These are phyloP conservation scores for Pichia cephalocereana DNA, from an alignment of 805 yeast genomes.

Conservation along the genomic window DNA sequence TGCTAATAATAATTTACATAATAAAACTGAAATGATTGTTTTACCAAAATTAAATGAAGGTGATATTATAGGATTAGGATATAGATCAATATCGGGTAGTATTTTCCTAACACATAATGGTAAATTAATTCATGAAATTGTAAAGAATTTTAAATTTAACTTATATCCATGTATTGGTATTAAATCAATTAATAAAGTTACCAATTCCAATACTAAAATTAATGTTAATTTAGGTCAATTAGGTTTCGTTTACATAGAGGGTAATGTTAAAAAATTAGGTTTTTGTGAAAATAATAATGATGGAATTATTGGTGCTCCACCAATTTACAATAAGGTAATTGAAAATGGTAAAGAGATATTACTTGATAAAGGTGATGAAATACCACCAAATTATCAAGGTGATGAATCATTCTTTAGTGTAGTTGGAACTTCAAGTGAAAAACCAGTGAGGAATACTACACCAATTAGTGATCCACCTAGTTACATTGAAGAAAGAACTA, in stretches of 20 bases:
- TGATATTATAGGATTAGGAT: slow-evolving; percentile 50
- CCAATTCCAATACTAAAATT: slow-evolving; percentile 41
- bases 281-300: slow-evolving; percentile 41
- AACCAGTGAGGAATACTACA: slow-evolving; percentile 1
- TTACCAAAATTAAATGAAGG: slow-evolving; percentile 44
- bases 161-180: slow-evolving; percentile 49
- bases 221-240: slow-evolving; percentile 72
- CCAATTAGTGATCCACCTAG: slow-evolving; percentile 25
- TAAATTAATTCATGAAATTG: slow-evolving; percentile 40
- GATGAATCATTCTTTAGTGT: slow-evolving; percentile 54
- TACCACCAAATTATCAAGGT: slow-evolving; percentile 60
- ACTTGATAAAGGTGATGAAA: slow-evolving; percentile 60
- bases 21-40: slow-evolving; percentile 34
- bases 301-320: slow-evolving; percentile 32
- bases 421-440: slow-evolving; percentile 1
- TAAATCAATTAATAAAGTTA: slow-evolving; percentile 23
- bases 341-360: slow-evolving; percentile 34
- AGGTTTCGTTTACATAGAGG: slow-evolving; percentile 87
- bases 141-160: slow-evolving; percentile 40
- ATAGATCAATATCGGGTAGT: slow-evolving; percentile 37
- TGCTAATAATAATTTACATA: slow-evolving; percentile 6
- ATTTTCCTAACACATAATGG: slow-evolving; percentile 50
- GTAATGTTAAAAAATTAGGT: slow-evolving; percentile 56
- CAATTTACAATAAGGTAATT: slow-evolving; percentile 23
- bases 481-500: slow-evolving; percentile 13